phyloP scores from a whole-genome alignment of 2,329 filamentous ascomycete species.

The Aspergillus sp. region DNA sequence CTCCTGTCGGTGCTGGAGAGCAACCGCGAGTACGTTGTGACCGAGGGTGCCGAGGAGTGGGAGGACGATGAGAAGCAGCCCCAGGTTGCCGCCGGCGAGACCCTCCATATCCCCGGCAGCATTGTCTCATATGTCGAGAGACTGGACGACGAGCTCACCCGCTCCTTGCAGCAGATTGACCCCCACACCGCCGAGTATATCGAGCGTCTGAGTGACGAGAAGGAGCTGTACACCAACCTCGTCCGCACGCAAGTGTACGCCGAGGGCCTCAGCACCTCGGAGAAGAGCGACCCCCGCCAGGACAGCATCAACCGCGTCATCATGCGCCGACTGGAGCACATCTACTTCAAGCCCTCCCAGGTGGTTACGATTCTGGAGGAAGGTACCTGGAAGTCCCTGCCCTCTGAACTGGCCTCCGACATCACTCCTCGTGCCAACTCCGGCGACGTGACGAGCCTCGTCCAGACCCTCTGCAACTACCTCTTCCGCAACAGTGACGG shows the following conservation, averaged over 20 bases:
- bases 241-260: constrained; percentile 86
- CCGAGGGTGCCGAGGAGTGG: constrained; percentile 95
- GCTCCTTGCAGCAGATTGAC: constrained; percentile 96
- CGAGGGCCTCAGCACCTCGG: constrained; percentile 72
- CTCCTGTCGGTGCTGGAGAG: constrained; percentile 77
- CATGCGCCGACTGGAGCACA: constrained; percentile 91
- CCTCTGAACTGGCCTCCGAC: constrained; percentile 67
- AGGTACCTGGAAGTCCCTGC: constrained; percentile 83
- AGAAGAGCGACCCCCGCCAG: constrained; percentile 70
- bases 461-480: constrained; percentile 89
- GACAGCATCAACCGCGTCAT: constrained; percentile 89
- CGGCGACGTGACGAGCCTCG: constrained; percentile 67
- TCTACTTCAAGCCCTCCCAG: constrained; percentile 98
- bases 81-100: constrained; percentile 68
- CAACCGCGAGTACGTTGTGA: constrained; percentile 77
- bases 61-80: constrained; percentile 97
- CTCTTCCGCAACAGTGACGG: constrained; percentile 93
- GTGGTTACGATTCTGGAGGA: constrained; percentile 93
- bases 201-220: constrained; percentile 88
- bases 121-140: constrained; percentile 92
- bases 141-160: constrained; percentile 93
- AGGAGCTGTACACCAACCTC: constrained; percentile 85
- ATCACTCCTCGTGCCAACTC: constrained; percentile 73
- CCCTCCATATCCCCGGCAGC: constrained; percentile 89
- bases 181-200: constrained; percentile 99